Base-by-base conservation (phyloP, 2,329 filamentous ascomycete species). In the Fusarium sp. region DNA sequence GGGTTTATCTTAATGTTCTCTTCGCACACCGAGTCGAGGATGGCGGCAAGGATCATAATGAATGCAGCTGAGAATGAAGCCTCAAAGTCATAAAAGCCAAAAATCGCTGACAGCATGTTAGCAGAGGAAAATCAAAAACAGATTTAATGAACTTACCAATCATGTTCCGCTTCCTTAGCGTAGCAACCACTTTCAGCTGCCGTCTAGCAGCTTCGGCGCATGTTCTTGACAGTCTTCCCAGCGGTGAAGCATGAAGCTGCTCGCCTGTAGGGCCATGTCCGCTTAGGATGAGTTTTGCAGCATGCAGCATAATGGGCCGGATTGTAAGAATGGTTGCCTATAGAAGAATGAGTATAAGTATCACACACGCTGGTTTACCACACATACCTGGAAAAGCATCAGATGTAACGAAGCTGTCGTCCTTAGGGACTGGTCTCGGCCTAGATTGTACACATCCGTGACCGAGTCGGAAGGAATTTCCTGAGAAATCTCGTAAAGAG, bases 361-460 rank as follows among this genome's bases (percentile, higher is more conserved):
- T 3, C 1, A 0, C 8, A 19, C 6, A 10, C 1, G 0, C 3
- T 2, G 5, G 8, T 7, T 1, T 4, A 7, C n/a, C 7, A 32
- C 11, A 15, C 53, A 1, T 57, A 74, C 72, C 60, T 74, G 72
- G 35, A 73, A 74, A 6, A 74, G 60, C 73, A 74, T 74, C 40
- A 74, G 60, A 39, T 74, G 73, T 3, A 74, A 40, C 1, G 72
- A 73, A 11, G 73, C 73, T 15, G 72, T 73, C 1, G 73, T 74
- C 45, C 73, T 59, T 22, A 74, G 28, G 12, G 67, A 72, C 6
- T 73, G 68, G n/a, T 73, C 70, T 13, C 57, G 52, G 9, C 68
- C 53, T 52, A 70, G 43, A 40, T 64, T 62, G 32, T 70, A 58
- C 35, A 63, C 54, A 51, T 69, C 58, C 4, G 69, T 70, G 6